A percentile compares a stretch with the other conserved stretches of the same genome.
Conservation (phyloP, 495 filamentous ascomycete genomes). For the Neurospora africana region DNA sequence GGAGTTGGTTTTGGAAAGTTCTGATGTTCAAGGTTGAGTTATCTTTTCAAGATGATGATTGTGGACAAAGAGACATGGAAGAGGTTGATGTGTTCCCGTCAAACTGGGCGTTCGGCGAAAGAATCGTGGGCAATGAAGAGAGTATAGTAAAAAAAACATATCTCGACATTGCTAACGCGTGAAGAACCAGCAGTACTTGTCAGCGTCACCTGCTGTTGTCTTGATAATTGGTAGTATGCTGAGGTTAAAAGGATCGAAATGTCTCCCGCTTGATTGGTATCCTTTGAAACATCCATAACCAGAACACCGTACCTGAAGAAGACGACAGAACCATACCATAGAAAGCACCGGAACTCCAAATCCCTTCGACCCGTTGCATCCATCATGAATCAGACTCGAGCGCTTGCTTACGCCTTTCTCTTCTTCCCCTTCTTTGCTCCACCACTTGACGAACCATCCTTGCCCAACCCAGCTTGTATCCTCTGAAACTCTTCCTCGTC, state of each 20-base stretch:
- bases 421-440: conserved; percentile 33
- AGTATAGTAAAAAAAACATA: no score
- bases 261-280: background rate
- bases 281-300: background rate
- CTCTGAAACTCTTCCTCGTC: conserved; percentile 60
- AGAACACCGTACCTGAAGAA: background rate
- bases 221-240: background rate
- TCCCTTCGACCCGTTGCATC: background rate
- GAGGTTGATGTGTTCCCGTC: no score
- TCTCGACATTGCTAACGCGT: background rate
- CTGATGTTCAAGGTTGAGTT: no score
- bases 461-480: conserved; percentile 15
- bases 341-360: background rate
- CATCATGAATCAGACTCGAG: accelerated
- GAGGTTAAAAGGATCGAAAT: background rate
- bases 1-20: no score
- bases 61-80: no score
- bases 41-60: no score
- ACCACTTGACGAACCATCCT: background rate
- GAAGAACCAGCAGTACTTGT: background rate
- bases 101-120: no score
- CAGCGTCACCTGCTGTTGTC: background rate
- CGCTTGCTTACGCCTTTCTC: conserved; percentile 8
- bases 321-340: background rate
- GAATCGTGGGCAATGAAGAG: no score